Evolutionary conservation across 2,329 filamentous ascomycete genomes (phyloP).

Genomic region (Neopestalotiopsis sp.): DNA sequence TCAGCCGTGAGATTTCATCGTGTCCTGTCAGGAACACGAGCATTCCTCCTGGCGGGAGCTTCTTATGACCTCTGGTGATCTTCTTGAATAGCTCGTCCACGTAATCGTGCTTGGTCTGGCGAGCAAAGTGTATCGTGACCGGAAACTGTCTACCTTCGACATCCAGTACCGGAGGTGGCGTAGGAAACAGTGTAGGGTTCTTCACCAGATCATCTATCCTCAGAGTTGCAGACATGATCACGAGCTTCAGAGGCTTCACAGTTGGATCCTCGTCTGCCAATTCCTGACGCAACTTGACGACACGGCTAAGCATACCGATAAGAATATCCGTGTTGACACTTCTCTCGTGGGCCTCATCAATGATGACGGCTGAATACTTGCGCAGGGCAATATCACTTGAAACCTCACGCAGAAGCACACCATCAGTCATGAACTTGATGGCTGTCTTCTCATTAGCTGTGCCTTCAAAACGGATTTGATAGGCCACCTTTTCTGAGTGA

Average conservation of each 20-base stretch:
- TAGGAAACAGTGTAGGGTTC: conserved; percentile 79
- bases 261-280: conserved; percentile 74
- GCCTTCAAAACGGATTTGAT: conserved; percentile 95
- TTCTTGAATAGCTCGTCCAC: conserved; percentile 90
- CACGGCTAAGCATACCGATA: conserved; percentile 95
- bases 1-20: conserved; percentile 86
- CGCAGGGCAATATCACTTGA: conserved; percentile 84
- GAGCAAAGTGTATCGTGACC: conserved; percentile 87
- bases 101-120: conserved; percentile 84
- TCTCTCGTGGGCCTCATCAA: conserved; percentile 96
- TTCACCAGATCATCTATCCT: conserved; percentile 88
- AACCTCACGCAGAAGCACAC: conserved; percentile 90
- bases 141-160: conserved; percentile 91
- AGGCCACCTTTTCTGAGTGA: conserved; percentile 78
- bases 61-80: conserved; percentile 83
- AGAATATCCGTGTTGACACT: conserved; percentile 98
- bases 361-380: conserved; percentile 92
- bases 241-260: conserved; percentile 81
- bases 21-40: conserved; percentile 94
- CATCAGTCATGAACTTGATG: conserved; percentile 99
- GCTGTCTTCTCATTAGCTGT: conserved; percentile 80
- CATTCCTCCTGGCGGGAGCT: conserved; percentile 88
- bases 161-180: conserved; percentile 81
- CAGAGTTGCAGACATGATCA: conserved; percentile 98
- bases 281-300: conserved; percentile 81